A percentile compares a stretch with the other conserved stretches of the same genome.
phyloP scores from a whole-genome alignment of 352 stramenopile species.

The Globisporangium paroecandrum region DNA sequence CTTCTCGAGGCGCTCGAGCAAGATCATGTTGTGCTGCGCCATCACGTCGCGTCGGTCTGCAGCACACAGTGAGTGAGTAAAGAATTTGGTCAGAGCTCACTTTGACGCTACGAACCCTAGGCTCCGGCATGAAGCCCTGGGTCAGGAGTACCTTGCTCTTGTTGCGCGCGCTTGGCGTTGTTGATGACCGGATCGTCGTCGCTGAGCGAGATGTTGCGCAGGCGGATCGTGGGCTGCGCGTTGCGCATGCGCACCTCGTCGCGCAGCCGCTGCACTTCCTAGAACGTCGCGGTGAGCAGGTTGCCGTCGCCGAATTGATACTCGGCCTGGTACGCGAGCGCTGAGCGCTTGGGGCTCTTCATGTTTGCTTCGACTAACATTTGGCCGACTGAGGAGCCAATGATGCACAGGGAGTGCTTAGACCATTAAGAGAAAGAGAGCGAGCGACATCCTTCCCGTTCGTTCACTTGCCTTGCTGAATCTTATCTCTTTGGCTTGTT shows the following conservation, averaged over 20 bases:
- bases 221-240: constrained; percentile 36
- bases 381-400: neutral
- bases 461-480: neutral
- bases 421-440: neutral
- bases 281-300: constrained; percentile 44
- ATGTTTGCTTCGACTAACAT: constrained; percentile 17
- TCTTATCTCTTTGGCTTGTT: neutral
- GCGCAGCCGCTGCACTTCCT: constrained; percentile 43
- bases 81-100: neutral
- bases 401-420: neutral
- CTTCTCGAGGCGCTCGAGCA: constrained; percentile 46
- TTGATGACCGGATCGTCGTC: constrained; percentile 30
- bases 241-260: constrained; percentile 46
- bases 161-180: constrained; percentile 55
- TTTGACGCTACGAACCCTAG: neutral
- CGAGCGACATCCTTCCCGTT: neutral
- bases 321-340: constrained; percentile 51
- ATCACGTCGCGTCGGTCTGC: constrained; percentile 52
- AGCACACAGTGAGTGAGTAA: neutral
- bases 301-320: constrained; percentile 69
- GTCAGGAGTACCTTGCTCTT: constrained; percentile 36
- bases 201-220: constrained; percentile 26
- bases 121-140: neutral
- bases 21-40: constrained; percentile 41
- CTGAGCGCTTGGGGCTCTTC: constrained; percentile 41